These are phyloP conservation scores for Tetradesmus lagerheimii DNA, from an alignment of 139 green algal species.

Conservation along the genomic window DNA sequence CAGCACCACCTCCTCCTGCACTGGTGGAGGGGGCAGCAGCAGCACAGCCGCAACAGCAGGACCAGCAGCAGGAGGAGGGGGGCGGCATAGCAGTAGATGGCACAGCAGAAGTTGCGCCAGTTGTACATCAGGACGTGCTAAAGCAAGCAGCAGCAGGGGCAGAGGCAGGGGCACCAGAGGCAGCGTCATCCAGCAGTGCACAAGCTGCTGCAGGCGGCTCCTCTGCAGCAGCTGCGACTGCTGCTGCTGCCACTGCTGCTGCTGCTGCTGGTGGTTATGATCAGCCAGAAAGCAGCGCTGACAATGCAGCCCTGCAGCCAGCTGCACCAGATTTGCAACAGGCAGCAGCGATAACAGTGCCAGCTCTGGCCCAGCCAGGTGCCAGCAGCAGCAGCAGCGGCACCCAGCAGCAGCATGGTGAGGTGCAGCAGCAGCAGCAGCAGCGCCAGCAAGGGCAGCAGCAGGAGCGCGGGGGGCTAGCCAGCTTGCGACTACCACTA, in stretches of 20 bases:
- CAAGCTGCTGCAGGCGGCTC: not conserved
- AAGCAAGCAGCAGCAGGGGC: not conserved
- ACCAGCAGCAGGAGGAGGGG: slow-evolving; percentile 4
- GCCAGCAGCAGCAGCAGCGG: not conserved
- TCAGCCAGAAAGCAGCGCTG: not conserved
- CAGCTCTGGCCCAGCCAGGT: not conserved
- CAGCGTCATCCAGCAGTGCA: not conserved
- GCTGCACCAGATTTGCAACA: slow-evolving; percentile 1
- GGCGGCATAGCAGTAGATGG: not conserved
- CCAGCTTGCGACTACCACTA: not conserved
- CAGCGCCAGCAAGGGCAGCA: slow-evolving; percentile 24
- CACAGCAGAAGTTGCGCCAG: not conserved
- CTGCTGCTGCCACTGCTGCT: not conserved
- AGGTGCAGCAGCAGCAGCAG: slow-evolving; percentile 23
- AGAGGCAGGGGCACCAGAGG: slow-evolving; percentile 21
- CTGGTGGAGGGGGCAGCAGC: not conserved
- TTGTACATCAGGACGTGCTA: not conserved
- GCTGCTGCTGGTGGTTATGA: not conserved
- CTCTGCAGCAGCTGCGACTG: not conserved
- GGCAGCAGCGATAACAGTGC: not conserved
- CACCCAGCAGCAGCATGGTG: not conserved
- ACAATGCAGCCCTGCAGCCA: not conserved
- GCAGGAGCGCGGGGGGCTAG: not conserved
- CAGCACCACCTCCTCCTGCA: not conserved
- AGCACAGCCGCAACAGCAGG: not conserved